Evolutionary conservation across 805 yeast species (phyloP).

Genomic region (Zygosaccharomyces siamensis): DNA sequence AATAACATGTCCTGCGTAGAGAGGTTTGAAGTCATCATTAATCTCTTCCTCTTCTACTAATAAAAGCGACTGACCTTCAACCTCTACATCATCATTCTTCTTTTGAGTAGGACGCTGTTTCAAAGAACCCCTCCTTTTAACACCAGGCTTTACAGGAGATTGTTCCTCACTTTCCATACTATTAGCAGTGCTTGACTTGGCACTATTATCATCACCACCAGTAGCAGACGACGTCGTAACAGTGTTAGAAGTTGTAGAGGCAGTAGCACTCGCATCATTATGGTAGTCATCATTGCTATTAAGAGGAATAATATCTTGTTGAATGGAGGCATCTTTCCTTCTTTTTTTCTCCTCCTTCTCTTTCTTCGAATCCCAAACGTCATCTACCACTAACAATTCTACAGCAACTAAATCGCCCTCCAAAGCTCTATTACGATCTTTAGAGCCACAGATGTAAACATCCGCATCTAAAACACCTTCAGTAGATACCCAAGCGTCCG

Average conservation of each 20-base stretch:
- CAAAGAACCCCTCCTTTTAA: conserved; percentile 78
- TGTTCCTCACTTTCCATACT: conserved; percentile 37
- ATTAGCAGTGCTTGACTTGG: conserved; percentile 22
- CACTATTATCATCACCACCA: conserved; percentile 16
- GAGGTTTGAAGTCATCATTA: conserved; percentile 85
- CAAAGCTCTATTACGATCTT: conserved; percentile 94
- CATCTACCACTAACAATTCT: conserved; percentile 90
- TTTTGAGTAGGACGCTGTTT: conserved; percentile 95
- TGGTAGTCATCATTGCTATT: conserved; percentile 60
- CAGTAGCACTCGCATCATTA: conserved; percentile 68
- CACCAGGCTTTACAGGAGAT: conserved; percentile 33
- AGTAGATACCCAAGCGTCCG: conserved; percentile 97
- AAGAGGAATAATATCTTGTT: conserved; percentile 38
- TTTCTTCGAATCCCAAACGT: conserved; percentile 93
- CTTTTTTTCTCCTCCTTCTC: conserved; percentile 97
- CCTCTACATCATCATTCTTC: conserved; percentile 97
- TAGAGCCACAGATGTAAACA: conserved; percentile 95
- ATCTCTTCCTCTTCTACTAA: conserved; percentile 94
- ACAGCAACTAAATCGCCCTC: conserved; percentile 97
- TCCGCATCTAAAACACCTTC: conserved; percentile 95
- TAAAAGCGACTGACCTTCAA: conserved; percentile 91
- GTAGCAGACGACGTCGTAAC: conserved; percentile 15
- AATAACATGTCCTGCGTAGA: conserved; percentile 97
- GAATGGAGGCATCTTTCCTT: conserved; percentile 57
- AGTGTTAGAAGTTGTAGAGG: conserved; percentile 21